A percentile compares a stretch with the other conserved stretches of the same genome.
Evolutionary conservation across 306 rosid species (phyloP).

Genomic region (Dalbergia oliveri): DNA sequence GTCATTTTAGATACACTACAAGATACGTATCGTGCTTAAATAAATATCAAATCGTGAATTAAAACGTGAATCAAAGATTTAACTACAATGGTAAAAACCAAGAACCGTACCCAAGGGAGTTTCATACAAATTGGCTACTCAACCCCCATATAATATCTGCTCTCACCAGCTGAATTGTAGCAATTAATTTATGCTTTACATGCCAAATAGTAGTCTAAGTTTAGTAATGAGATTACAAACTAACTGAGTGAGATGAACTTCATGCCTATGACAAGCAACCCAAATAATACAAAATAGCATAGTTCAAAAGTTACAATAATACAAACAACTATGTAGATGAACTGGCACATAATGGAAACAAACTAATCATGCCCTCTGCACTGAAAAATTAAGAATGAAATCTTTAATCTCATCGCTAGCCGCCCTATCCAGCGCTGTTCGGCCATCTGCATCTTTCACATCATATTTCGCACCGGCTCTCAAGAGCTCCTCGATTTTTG

Average conservation of each 20-base stretch:
- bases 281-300: constrained; percentile 26
- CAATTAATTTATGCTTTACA: neutral
- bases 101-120: neutral
- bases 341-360: constrained; percentile 11
- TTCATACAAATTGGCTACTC: neutral
- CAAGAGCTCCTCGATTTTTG: constrained; percentile 90
- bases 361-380: constrained; percentile 68
- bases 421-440: constrained; percentile 86
- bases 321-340: constrained; percentile 40
- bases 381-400: constrained; percentile 76
- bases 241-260: constrained; percentile 1
- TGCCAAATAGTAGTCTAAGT: constrained; percentile 2
- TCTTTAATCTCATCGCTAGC: constrained; percentile 76
- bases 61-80: no score
- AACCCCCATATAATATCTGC: neutral
- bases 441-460: constrained; percentile 75
- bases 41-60: no score
- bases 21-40: no score
- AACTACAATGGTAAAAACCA: no score
- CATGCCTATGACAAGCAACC: constrained; percentile 22
- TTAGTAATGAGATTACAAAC: neutral
- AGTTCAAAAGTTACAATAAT: constrained; percentile 36
- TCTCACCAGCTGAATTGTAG: constrained; percentile 9
- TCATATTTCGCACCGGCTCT: constrained; percentile 86
- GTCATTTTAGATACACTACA: no score